A percentile compares a stretch with the other conserved stretches of the same genome.
Evolutionary conservation across 176 grass and related monocot genomes (phyloP).

Genomic region (sorghum (Sorghum bicolor)): DNA sequence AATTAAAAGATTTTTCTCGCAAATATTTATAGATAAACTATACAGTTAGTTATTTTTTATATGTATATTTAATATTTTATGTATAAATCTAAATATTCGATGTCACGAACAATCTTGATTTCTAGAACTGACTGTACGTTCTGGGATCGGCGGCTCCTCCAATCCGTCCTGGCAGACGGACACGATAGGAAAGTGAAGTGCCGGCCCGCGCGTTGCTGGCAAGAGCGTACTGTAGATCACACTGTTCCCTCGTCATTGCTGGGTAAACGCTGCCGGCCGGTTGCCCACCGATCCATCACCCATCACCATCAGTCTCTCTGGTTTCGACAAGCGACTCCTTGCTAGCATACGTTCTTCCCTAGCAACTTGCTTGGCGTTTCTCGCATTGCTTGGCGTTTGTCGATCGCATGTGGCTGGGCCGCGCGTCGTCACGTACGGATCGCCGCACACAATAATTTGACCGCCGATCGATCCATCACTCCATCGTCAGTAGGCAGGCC

Average conservation of each 20-base stretch:
- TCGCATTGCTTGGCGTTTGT: conserved; percentile 9
- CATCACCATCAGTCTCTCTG: neutral
- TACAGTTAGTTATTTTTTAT: too few species aligned
- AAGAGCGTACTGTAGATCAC: too few species aligned
- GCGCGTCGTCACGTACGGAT: neutral
- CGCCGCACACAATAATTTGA: neutral
- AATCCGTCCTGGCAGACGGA: too few species aligned
- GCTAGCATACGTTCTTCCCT: neutral
- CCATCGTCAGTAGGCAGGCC: too few species aligned
- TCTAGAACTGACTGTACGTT: too few species aligned
- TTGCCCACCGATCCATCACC: neutral
- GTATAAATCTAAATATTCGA: too few species aligned
- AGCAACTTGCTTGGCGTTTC: conserved; percentile 1
- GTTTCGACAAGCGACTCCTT: neutral
- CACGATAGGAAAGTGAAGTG: neutral
- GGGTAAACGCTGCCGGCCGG: neutral
- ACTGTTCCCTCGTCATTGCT: conserved; percentile 10
- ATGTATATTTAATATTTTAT: too few species aligned
- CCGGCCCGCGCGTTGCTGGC: too few species aligned
- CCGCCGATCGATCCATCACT: neutral
- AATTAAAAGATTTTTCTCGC: too few species aligned
- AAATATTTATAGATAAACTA: too few species aligned
- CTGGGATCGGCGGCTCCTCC: too few species aligned
- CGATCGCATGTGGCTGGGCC: neutral
- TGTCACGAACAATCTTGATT: too few species aligned